Base-by-base conservation (phyloP, 1,139 yeast genomes). In the Candida sp. region DNA sequence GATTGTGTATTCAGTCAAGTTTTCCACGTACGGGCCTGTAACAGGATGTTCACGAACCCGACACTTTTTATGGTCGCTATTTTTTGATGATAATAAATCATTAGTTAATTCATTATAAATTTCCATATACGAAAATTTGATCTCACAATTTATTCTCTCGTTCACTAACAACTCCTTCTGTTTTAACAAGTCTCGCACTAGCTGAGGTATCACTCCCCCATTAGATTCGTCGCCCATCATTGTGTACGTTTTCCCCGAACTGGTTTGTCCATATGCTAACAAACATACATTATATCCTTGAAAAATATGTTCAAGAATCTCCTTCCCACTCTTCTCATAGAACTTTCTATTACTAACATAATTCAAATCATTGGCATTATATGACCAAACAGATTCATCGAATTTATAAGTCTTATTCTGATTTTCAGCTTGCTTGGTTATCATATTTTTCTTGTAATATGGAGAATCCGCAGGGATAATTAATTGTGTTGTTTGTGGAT, bases 191-290 rank as follows among this genome's bases (percentile, higher is more conserved):
- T 79, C 82, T 36, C 66, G 55, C 40, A 86, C 75, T 3, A 83
- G 66, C 42, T 76, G 58, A 0, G 91, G 90, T 23, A 84, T 80
- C 32, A 85, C 57, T 0, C 91, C 91, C 0, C 77, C 77, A 15
- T 74, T 74, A 12, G 53, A 53, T 0, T 65, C 59, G 7, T 60
- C 53, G 0, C 91, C 91, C 83, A 83, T 80, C 90, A 85, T 84
- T 1, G 91, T 83, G 53, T 70, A 78, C 0, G 91, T 81, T 55
- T 85, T 85, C 3, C 93, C 93, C 1, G 74, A 66, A 3, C 91
- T 86, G 0, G 93, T 85, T 58, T 85, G 91, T 1, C 95, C 95
- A 54, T 86, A 82, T 0, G 93, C 91, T 53, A 86, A 70, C 8
- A 86, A 74, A 58, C 93, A 85, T 22, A 87, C 84, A 57, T 86